These are phyloP conservation scores for Mortierella sp. DNA, from an alignment of 371 early-diverging fungal genomes.

Conservation along the genomic window DNA sequence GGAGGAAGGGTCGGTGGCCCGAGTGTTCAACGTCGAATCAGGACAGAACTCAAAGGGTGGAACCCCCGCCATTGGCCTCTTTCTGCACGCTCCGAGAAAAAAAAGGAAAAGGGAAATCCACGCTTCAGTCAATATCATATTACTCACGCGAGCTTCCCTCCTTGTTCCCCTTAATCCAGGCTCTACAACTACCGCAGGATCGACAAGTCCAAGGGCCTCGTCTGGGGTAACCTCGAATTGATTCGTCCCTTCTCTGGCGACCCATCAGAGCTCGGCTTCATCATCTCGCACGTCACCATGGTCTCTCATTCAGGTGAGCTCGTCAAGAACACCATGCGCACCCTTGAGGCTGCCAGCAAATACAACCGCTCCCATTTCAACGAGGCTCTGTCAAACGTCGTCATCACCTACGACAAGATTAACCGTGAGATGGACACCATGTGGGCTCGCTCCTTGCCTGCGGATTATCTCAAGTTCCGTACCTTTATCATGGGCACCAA, in stretches of 20 bases:
- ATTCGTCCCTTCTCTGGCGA: constrained; percentile 82
- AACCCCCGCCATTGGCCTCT: too few relatives aligned
- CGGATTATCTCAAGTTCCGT: constrained; percentile 83
- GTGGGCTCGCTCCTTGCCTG: constrained; percentile 77
- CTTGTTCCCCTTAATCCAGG: constrained; percentile 36
- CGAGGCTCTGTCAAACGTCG: constrained; percentile 62
- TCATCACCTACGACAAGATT: constrained; percentile 69
- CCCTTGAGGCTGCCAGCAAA: constrained; percentile 64
- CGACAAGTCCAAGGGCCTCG: constrained; percentile 64
- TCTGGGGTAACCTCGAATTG: constrained; percentile 78
- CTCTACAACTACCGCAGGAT: constrained; percentile 85
- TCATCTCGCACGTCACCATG: constrained; percentile 89
- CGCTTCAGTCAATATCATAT: neutral
- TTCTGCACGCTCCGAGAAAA: too few relatives aligned
- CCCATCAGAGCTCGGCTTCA: constrained; percentile 78
- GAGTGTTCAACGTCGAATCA: too few relatives aligned
- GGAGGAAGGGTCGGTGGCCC: too few relatives aligned
- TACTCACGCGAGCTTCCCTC: neutral
- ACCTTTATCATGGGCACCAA: constrained; percentile 93
- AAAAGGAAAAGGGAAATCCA: neutral
- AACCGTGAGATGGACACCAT: constrained; percentile 85
- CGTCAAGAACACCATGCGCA: constrained; percentile 67
- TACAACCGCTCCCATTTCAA: constrained; percentile 72
- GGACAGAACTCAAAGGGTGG: too few relatives aligned
- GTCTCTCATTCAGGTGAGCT: constrained; percentile 78